Conservation (phyloP, 2,329 filamentous ascomycete species). For the Lachnellula occidentalis region DNA sequence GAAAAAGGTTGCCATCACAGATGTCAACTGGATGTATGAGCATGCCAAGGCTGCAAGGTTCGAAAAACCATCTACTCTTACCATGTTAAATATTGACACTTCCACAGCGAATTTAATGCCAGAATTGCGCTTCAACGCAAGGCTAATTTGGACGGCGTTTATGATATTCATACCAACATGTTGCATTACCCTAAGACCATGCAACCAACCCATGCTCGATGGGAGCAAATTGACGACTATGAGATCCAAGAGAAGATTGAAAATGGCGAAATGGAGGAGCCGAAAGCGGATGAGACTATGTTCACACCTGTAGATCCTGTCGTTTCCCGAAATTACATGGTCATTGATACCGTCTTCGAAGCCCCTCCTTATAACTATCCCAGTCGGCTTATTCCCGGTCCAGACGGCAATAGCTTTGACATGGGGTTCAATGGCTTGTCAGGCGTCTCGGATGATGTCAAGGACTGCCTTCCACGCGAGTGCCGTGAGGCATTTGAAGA, state of each 20-base stretch:
- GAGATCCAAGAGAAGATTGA: constrained; percentile 14
- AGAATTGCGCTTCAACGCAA: constrained; percentile 60
- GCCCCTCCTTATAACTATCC: constrained; percentile 43
- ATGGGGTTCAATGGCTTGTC: constrained; percentile 50
- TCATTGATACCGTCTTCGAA: constrained; percentile 56
- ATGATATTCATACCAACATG: constrained; percentile 89
- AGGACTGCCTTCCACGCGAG: constrained; percentile 60
- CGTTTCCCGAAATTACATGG: constrained; percentile 55
- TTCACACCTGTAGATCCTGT: constrained; percentile 51
- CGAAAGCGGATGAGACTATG: constrained; percentile 32
- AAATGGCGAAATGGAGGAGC: constrained; percentile 12
- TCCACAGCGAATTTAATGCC: constrained; percentile 73
- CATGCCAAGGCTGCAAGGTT: constrained; percentile 89
- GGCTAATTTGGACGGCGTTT: constrained; percentile 67
- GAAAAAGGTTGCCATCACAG: constrained; percentile 80
- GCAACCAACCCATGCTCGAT: constrained; percentile 82
- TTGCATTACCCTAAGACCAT: constrained; percentile 84
- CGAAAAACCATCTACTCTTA: constrained; percentile 25
- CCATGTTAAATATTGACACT: constrained; percentile 7
- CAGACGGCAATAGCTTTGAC: constrained; percentile 46
- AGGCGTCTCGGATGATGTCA: constrained; percentile 60
- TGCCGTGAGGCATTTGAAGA: constrained; percentile 69
- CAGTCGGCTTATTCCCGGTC: constrained; percentile 52
- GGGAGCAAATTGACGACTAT: constrained; percentile 61
- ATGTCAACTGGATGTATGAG: constrained; percentile 94